Evolutionary conservation across 345 rosid genomes (phyloP), one percentile per base, ranked within the genome.

Genomic region (Bruguiera sexangula): DNA sequence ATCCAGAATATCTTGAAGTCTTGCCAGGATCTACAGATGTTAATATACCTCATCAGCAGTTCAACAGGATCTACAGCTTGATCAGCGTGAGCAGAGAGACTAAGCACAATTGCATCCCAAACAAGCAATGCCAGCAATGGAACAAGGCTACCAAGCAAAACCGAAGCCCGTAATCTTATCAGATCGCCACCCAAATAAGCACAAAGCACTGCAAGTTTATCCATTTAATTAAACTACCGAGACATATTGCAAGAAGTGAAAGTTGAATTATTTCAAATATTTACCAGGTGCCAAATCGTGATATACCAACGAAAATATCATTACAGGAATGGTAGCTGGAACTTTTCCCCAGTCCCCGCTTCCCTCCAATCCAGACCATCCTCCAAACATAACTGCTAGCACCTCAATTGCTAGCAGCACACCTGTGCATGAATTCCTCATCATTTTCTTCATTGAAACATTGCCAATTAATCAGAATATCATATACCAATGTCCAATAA

Each of bases 121-220:
- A 84, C 77, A 27, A 88, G 86, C 77, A 88, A 76, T 66, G 85
- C 82, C 29, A 83, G 63, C 71, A 88, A 58, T 8, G 90, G 93
- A 66, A 86, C 76, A 55, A 79, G 48, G 66, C 90, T 86, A 39
- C 93, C 93, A 56, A 86, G 61, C 66, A 86, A 66, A 73, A 80
- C 61, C 21, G 90, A 83, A 62, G 70, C 74, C 75, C 90, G 80
- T 55, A 88, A 67, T 60, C 90, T 63, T 8, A 27, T 31, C 54
- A 86, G 80, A 37, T 88, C 93, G 58, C 84, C 82, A 63, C 84
- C 88, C 81, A 88, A 71, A 69, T 84, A 86, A 39, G 87, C 93
- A 82, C 89, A 88, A 29, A 87, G 79, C 58, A 86, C 93, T 86
- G 82, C 70, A 81, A 66, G 19, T 63, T 22, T 67, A 34, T 70